phyloP scores from a whole-genome alignment of 768 basidiomycete species.

The Paxillus ammoniavirescens region DNA sequence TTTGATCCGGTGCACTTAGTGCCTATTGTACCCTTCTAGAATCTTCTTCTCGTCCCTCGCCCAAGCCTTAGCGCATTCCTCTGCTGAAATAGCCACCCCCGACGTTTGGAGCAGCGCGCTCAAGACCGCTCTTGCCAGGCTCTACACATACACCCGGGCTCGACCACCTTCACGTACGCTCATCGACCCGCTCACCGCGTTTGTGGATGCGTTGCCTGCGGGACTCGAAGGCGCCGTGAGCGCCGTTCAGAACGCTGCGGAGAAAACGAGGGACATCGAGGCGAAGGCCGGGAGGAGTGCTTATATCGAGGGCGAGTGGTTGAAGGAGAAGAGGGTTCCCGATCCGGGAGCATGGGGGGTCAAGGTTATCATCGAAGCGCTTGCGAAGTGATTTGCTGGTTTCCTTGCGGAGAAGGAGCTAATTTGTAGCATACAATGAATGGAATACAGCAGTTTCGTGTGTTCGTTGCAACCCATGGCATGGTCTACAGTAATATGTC shows the following conservation, averaged over 20 bases:
- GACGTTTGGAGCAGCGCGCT: slow-evolving; percentile 64
- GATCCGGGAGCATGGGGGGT: slow-evolving; percentile 96
- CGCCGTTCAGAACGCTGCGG: slow-evolving; percentile 65
- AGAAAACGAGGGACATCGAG: slow-evolving; percentile 67
- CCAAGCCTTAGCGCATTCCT: slow-evolving; percentile 55
- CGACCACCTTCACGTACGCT: slow-evolving; percentile 89
- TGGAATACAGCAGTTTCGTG: background rate
- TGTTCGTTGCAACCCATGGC: background rate
- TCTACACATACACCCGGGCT: slow-evolving; percentile 86
- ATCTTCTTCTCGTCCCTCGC: slow-evolving; percentile 91
- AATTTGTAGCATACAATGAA: background rate
- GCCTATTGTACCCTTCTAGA: slow-evolving; percentile 36
- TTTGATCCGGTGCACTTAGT: background rate
- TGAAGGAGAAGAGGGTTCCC: slow-evolving; percentile 61
- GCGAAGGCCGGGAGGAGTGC: slow-evolving; percentile 89
- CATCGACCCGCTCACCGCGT: slow-evolving; percentile 86
- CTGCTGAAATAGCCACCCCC: slow-evolving; percentile 32
- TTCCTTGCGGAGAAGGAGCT: background rate
- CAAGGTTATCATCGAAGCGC: slow-evolving; percentile 64
- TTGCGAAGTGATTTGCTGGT: slow-evolving; percentile 23
- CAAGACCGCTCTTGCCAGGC: slow-evolving; percentile 50
- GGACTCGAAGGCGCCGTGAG: slow-evolving; percentile 53
- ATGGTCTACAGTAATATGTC: no score
- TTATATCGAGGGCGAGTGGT: slow-evolving; percentile 71
- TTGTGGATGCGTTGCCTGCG: slow-evolving; percentile 42